Base-by-base conservation (phyloP, 768 basidiomycete species). In the Coprinopsis strossmayeri region DNA sequence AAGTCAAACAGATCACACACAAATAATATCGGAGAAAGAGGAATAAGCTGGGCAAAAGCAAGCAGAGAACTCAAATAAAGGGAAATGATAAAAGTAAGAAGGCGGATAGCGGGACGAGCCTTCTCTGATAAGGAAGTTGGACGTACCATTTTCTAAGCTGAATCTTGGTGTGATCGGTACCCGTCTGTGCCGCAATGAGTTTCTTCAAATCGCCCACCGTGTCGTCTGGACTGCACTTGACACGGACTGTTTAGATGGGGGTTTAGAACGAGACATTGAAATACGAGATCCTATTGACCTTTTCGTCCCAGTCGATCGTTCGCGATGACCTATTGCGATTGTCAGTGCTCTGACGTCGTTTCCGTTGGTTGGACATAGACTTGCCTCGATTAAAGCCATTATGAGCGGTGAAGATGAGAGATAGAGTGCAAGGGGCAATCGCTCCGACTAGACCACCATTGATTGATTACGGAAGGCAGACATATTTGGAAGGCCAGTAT, bases 121-220 rank as follows among this genome's bases (percentile, higher is more conserved):
- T 32, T 20, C 7, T 7, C 13, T 20, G 18, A 11, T 27, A 38
- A 35, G 12, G 23, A 10, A 45, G 25, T 24, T 11, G 34, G 18
- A 65, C 84, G 50, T 55, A 91, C 96, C 94, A 97, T 78, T 97
- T 97, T 84, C 96, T 98, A 45, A 99, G 70, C 60, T 83, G 78
- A 50, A 99, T 95, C 79, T 95, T 98, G 27, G 65, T 69, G 3
- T 69, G 59, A 59, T 91, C 81, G 13, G 95, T 96, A 46, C 96
- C 96, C 0, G 81, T 96, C 66, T 99, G 96, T 0, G 93, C 95
- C 1, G 87, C 95, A 57, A 99, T 97, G 52, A 99, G 83, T 65
- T 87, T 87, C 78, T 98, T 98, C 54, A 99, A 74, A 63, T 97
- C 95, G 34, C 95, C 95, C 28, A 99, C 91, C 1, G 96, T 98